Base-by-base conservation (phyloP, 2,329 filamentous ascomycete genomes). In the Calonectria multiphialidica region DNA sequence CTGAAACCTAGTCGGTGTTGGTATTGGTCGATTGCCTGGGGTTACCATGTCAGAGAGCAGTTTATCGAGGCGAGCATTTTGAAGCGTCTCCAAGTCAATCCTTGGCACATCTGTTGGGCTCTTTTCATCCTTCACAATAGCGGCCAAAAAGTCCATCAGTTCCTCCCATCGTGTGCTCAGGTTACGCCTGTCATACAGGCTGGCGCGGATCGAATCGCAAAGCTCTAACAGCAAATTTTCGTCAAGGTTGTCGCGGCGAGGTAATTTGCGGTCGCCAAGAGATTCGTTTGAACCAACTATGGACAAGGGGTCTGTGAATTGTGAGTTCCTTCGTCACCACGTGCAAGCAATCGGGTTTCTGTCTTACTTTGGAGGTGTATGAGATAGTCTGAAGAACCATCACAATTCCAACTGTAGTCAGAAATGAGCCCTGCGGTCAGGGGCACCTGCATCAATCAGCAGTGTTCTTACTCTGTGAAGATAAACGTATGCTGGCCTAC, bases 1-100 rank as follows among this genome's bases (percentile, higher is more conserved):
- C 21, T 80, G 79, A 69, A 83, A 82, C 65, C 81, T 78, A 5
- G 76, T 77, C 13, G 80, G 76, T 16, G 79, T 72, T 9, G 80
- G 79, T 1, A 68, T 68, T 15, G 79, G 78, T 10, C 78, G 76
- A 49, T 81, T 81, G 9, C 77, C 77, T 0, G 79, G 78, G 44
- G 82, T 80, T 28, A 84, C 75, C 12, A 86, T 82, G 21, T 88
- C 87, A 21, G 79, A 76, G n/a, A 88, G 73, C 2, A 89, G 75
- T 71, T 87, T 88, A 72, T 88, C 84, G 6, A 89, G 81, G 13
- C 80, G 82, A 2, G 84, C 78, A 18, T 81, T 74, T 49, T 80
- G 78, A 67, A 89, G 83, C 3, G 81, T 84, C 57, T 82, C 81
- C 44, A 88, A 81, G 9, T 82, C 81, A 35, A 89, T 75, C 6